Evolutionary conservation across 768 basidiomycete species (phyloP).

Genomic region (Psilocybe tampanensis): DNA sequence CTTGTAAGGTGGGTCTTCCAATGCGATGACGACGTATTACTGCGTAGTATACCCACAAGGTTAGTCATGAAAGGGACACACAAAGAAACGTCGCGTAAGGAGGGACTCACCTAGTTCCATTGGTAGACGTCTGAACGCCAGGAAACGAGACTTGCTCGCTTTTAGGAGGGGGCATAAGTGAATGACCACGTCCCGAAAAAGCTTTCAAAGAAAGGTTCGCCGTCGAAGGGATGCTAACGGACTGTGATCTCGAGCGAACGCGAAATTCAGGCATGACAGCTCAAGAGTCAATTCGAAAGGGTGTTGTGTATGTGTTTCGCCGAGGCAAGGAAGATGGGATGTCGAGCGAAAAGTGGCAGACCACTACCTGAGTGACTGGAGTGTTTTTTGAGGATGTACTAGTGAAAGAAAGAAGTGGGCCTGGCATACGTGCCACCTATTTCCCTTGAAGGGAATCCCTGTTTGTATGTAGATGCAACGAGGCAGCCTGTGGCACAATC

Average conservation of each 20-base stretch:
- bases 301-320: too few relatives aligned
- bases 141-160: slow-evolving; percentile 2
- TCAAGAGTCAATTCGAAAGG: background rate
- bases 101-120: background rate
- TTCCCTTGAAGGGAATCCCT: background rate
- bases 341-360: background rate
- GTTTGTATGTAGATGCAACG: background rate
- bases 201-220: background rate
- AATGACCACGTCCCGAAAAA: background rate
- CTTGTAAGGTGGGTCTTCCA: background rate
- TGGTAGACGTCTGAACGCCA: background rate
- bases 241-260: background rate
- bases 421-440: slow-evolving; percentile 1
- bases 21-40: background rate
- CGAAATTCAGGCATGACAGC: background rate
- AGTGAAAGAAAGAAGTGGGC: background rate
- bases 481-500: background rate
- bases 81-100: background rate
- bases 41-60: too few relatives aligned
- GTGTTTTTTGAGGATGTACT: background rate
- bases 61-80: background rate
- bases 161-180: background rate
- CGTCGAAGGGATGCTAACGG: background rate
- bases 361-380: slow-evolving; percentile 1
- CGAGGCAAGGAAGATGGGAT: too few relatives aligned